Base-by-base conservation (phyloP, 2,329 filamentous ascomycete genomes). In the Cladobotryum protrusum region DNA sequence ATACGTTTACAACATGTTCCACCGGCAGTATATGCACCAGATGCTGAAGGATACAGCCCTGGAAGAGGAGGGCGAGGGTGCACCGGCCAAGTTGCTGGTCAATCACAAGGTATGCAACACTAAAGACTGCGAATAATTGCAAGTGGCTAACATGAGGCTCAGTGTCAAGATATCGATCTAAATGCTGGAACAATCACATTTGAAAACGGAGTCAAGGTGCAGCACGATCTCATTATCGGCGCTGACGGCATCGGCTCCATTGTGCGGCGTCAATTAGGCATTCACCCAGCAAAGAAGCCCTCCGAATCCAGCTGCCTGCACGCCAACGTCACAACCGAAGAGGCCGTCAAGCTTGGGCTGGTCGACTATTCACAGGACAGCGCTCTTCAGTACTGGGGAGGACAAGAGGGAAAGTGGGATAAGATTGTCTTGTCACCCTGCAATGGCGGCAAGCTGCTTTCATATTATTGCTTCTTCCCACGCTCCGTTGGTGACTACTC, bases 341-440 rank as follows among this genome's bases (percentile, higher is more conserved):
- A 83, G n/a, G 81, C 79, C 1, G 73, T 80, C 29, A 70, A 71
- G 50, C 68, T 79, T 1, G 83, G 83, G 2, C 73, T 86, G 0
- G 73, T 81, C 32, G 80, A 86, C 61, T 86, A 84, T 65, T 81
- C 80, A 0, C 59, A 73, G 33, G 63, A 86, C 66, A 70, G 63
- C 20, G 83, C 82, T 0, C 69, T 87, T 0, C 81, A 87, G 63
- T 87, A 85, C 69, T 87, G 83, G 83, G 84, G 84, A 20, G 84
- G 84, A 1, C 76, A 81, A 47, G 78, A 82, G 48, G 70, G 67
- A 49, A 81, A 79, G 59, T 80, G 72, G 72, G 79, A 86, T 64
- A 87, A 87, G 72, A 86, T 87, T 51, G 83, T 87, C 5, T 69
- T 87, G 2, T 85, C 82, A 0, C 82, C 83, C 5, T 87, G 84